Conservation (phyloP, 768 basidiomycete species). For the Coprinopsis sp. region DNA sequence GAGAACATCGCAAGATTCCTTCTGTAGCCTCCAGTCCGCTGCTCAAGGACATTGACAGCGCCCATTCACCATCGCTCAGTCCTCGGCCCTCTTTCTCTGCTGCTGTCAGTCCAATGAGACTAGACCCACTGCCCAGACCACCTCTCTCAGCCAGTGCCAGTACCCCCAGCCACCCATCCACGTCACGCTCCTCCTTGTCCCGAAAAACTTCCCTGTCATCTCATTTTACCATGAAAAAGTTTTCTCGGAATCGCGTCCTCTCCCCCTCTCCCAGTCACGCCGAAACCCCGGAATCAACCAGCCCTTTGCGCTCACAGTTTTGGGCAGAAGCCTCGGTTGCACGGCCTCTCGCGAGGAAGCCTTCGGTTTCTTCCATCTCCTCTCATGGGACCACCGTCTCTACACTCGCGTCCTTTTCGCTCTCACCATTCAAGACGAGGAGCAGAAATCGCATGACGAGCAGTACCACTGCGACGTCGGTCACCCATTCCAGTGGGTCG, state of each 20-base stretch:
- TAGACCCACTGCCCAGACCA: no score
- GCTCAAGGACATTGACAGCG: slow-evolving; percentile 9
- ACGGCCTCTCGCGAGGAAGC: slow-evolving; percentile 37
- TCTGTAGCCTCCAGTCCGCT: slow-evolving; percentile 22
- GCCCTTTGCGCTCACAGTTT: slow-evolving; percentile 28
- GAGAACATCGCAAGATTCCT: slow-evolving; percentile 25
- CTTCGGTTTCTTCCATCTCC: slow-evolving; percentile 50
- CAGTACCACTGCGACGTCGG: slow-evolving; percentile 37
- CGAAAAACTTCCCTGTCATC: no score
- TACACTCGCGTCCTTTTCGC: no score
- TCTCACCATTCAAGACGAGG: no score
- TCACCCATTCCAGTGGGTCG: no score
- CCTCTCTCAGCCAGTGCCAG: no score
- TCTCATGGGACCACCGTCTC: slow-evolving; percentile 42
- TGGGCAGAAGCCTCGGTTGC: no score
- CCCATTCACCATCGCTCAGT: slow-evolving; percentile 1
- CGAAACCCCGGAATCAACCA: slow-evolving; percentile 18
- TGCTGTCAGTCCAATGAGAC: slow-evolving; percentile 33
- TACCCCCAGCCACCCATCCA: no score
- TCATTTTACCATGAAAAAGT: no score
- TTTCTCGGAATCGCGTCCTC: no score
- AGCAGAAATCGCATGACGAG: slow-evolving; percentile 21
- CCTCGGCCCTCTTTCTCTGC: slow-evolving; percentile 10
- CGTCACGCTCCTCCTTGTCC: no score
- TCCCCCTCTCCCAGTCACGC: slow-evolving; percentile 30